Conservation (phyloP, 176 grass and related monocot species). For the Bonia amplexicaulis region DNA sequence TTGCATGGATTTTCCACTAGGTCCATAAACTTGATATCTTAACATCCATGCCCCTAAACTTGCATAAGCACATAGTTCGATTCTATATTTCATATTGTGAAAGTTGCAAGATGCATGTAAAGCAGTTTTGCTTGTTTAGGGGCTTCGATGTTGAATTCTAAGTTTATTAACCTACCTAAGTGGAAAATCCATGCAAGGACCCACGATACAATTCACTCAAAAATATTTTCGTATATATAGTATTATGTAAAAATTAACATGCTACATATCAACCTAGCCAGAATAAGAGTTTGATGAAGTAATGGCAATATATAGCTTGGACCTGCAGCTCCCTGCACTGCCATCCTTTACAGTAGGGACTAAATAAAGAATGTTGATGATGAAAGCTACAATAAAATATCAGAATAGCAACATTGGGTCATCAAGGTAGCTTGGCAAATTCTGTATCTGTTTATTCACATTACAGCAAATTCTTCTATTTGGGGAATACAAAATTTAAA, state of each 20-base stretch:
- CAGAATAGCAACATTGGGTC: not conserved
- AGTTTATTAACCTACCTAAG: not conserved
- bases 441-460: not conserved
- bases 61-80: not conserved
- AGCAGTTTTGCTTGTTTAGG: not conserved
- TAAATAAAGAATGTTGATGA: not conserved
- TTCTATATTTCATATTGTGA: not conserved
- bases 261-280: not conserved
- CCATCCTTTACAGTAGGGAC: not conserved
- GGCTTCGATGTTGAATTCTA: not conserved
- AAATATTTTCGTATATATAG: not conserved
- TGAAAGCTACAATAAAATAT: not conserved
- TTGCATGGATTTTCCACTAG: not conserved
- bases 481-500: not conserved
- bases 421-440: not conserved
- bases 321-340: not conserved
- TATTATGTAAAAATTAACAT: not conserved
- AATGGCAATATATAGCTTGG: not conserved
- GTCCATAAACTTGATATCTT: not conserved
- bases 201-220: not conserved
- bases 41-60: not conserved
- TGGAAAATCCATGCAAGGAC: not conserved
- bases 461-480: not conserved
- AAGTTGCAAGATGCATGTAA: not conserved
- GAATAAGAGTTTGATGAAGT: not conserved